Evolutionary conservation across 73 alveolate species (phyloP).

Genomic region (Effrenium voratum): DNA sequence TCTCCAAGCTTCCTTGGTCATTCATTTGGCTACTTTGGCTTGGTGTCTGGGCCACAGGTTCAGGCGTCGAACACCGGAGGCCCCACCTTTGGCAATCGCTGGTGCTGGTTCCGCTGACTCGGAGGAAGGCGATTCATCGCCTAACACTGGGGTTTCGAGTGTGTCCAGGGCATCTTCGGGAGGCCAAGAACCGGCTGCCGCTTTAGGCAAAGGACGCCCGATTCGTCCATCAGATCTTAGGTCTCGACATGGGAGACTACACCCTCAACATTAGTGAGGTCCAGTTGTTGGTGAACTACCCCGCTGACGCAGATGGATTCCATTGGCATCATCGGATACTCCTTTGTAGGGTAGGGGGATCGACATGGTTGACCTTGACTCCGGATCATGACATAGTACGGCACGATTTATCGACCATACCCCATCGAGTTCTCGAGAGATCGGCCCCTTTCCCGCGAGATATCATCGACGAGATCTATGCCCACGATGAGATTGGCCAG

Average conservation of each 20-base stretch:
- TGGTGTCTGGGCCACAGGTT: background rate
- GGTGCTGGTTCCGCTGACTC: background rate
- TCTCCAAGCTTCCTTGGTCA: background rate
- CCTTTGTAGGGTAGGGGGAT: background rate
- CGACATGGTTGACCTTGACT: background rate
- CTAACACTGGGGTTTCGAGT: background rate
- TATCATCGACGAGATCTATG: background rate
- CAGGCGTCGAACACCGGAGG: no score
- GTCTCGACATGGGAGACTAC: background rate
- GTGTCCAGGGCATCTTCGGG: background rate
- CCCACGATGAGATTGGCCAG: background rate
- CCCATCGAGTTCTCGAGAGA: background rate
- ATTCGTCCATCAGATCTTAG: background rate
- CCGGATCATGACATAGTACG: background rate
- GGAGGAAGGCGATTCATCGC: background rate
- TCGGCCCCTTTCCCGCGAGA: background rate
- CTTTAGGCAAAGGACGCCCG: background rate
- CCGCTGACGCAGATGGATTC: background rate
- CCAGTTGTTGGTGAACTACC: background rate
- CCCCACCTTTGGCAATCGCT: background rate
- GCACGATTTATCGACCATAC: background rate
- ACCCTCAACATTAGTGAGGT: conserved; percentile 15
- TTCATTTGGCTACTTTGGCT: background rate
- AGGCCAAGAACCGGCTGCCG: background rate
- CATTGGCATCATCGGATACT: conserved; percentile 37